A percentile compares a stretch with the other conserved stretches of the same genome.
Conservation (phyloP, 768 basidiomycete species). For the Dendrothele bispora region DNA sequence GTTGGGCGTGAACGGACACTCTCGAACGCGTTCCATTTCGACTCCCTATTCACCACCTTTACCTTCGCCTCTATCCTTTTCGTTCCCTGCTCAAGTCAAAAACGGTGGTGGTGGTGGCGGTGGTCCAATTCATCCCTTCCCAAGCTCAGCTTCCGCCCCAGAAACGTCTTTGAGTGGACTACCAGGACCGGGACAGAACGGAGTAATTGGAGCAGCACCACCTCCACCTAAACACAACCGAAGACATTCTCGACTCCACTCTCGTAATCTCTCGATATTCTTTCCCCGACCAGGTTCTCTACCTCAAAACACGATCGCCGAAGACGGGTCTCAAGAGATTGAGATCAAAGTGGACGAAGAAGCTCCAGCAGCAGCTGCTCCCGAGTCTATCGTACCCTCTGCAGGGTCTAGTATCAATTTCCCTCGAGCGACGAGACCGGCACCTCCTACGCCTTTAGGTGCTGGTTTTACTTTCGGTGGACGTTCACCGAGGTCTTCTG, state of each 20-base stretch:
- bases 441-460: constrained; percentile 40
- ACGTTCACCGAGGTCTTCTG: constrained; percentile 41
- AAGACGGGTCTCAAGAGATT: constrained; percentile 62
- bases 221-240: constrained; percentile 24
- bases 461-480: constrained; percentile 67
- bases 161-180: neutral
- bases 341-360: constrained; percentile 43
- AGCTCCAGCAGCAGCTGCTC: constrained; percentile 29
- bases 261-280: constrained; percentile 88
- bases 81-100: constrained; percentile 27
- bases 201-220: constrained; percentile 19
- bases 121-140: constrained; percentile 11
- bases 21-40: constrained; percentile 16
- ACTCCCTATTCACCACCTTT: constrained; percentile 16
- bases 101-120: constrained; percentile 9
- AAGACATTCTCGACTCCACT: constrained; percentile 78
- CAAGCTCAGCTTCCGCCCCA: constrained; percentile 13
- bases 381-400: constrained; percentile 46
- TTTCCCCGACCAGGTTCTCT: constrained; percentile 80
- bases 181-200: constrained; percentile 7
- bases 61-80: constrained; percentile 24
- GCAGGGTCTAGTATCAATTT: constrained; percentile 39
- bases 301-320: constrained; percentile 60
- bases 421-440: constrained; percentile 19
- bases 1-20: constrained; percentile 8